These are phyloP conservation scores for Microstegium vimineum DNA, from an alignment of 176 grass and related monocot species.

Conservation along the genomic window DNA sequence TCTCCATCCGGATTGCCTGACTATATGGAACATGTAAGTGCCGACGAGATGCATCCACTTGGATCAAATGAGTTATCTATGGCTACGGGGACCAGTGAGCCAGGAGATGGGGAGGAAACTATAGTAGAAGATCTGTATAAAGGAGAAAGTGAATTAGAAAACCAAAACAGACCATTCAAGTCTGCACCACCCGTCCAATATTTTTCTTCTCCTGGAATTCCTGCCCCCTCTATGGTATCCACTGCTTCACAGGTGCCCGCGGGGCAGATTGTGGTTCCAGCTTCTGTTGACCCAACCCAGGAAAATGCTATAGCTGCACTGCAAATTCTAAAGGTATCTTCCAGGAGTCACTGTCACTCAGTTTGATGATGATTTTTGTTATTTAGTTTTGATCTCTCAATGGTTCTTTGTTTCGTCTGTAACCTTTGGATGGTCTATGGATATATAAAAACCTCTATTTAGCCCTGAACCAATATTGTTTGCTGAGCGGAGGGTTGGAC, in stretches of 20 bases:
- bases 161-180: slow-evolving; percentile 18
- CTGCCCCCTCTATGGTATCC: slow-evolving; percentile 58
- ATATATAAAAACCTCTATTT: background rate
- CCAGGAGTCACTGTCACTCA: background rate
- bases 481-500: background rate
- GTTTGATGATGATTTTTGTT: slow-evolving; percentile 5
- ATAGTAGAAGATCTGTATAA: slow-evolving; percentile 9
- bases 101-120: background rate
- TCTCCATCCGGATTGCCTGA: slow-evolving; percentile 6
- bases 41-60: slow-evolving; percentile 14
- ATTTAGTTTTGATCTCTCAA: background rate
- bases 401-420: background rate
- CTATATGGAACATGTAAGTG: slow-evolving; percentile 26
- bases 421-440: background rate
- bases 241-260: slow-evolving; percentile 53
- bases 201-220: slow-evolving; percentile 67
- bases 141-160: slow-evolving; percentile 7
- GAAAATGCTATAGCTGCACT: slow-evolving; percentile 65
- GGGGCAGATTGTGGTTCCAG: slow-evolving; percentile 73
- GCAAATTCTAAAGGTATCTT: slow-evolving; percentile 81
- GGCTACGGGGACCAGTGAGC: background rate
- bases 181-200: slow-evolving; percentile 22
- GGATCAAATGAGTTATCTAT: slow-evolving; percentile 24
- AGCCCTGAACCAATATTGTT: slow-evolving; percentile 13
- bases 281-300: slow-evolving; percentile 69